phyloP scores from a whole-genome alignment of 768 basidiomycete species.

The Lactarius vividus region DNA sequence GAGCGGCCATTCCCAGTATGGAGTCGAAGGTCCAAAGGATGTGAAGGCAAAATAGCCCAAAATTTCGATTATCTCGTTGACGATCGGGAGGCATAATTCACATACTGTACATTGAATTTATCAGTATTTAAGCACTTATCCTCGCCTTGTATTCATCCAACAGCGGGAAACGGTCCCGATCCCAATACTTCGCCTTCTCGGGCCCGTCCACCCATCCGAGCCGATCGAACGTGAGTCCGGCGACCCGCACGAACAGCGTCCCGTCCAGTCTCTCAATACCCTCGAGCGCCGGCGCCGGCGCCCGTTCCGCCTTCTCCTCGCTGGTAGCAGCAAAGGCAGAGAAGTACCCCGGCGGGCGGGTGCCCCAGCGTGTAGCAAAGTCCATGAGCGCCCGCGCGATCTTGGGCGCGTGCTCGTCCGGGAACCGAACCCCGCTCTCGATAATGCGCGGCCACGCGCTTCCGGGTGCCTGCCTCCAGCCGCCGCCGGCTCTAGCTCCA shows the following conservation, averaged over 20 bases:
- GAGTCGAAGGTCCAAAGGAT: not conserved
- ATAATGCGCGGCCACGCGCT: constrained; percentile 55
- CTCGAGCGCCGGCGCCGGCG: constrained; percentile 34
- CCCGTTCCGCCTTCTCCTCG: not conserved
- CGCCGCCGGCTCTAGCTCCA: constrained; percentile 7
- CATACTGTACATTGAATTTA: not conserved
- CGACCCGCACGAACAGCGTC: constrained; percentile 58
- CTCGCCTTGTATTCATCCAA: not conserved
- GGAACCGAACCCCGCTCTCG: constrained; percentile 50
- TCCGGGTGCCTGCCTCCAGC: not conserved
- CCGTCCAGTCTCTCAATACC: constrained; percentile 59
- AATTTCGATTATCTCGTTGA: too few relatives aligned
- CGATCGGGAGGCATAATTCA: too few relatives aligned
- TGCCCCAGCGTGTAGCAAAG: constrained; percentile 45
- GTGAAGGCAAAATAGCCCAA: too few relatives aligned
- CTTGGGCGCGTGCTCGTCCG: constrained; percentile 55
- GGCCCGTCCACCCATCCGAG: constrained; percentile 20
- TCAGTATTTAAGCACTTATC: not conserved
- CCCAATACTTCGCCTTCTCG: not conserved
- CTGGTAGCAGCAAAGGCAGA: constrained; percentile 11
- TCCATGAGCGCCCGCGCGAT: constrained; percentile 49
- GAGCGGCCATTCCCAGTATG: not conserved
- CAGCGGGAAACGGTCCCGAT: not conserved
- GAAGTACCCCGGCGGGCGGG: constrained; percentile 36
- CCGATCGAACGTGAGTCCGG: constrained; percentile 47